These are phyloP conservation scores for Phytophthora pluvialis DNA, from an alignment of 352 stramenopile species.

Conservation along the genomic window DNA sequence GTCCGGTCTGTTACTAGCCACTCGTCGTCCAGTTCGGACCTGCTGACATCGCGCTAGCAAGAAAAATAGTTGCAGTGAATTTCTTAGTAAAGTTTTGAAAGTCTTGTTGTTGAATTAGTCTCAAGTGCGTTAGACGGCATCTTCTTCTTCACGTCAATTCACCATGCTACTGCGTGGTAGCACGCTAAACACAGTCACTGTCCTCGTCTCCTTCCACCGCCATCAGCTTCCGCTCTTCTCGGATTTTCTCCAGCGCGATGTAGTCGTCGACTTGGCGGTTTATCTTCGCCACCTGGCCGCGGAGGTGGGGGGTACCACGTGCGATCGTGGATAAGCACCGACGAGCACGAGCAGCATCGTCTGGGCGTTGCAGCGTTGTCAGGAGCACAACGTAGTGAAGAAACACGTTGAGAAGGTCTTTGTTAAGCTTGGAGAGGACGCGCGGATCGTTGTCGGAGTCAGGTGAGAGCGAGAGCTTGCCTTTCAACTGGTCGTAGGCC, in stretches of 20 bases:
- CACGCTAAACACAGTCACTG: constrained; percentile 1
- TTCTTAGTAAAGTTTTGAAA: constrained; percentile 28
- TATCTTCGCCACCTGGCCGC: constrained; percentile 25
- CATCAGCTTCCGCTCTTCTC: constrained; percentile 18
- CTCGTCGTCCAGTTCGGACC: constrained; percentile 36
- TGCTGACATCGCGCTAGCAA: constrained; percentile 22
- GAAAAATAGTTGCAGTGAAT: constrained; percentile 34
- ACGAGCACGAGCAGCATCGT: constrained; percentile 23
- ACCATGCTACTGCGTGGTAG: neutral
- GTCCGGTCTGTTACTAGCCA: constrained; percentile 30
- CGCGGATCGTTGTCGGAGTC: constrained; percentile 8
- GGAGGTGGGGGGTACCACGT: constrained; percentile 7
- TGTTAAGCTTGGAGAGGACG: constrained; percentile 13
- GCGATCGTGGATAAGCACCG: constrained; percentile 21
- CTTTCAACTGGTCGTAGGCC: constrained; percentile 30
- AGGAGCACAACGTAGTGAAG: constrained; percentile 30
- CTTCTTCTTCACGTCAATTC: neutral
- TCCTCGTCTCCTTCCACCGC: constrained; percentile 14
- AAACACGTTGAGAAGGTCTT: constrained; percentile 29
- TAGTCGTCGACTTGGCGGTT: constrained; percentile 30
- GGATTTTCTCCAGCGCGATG: constrained; percentile 23
- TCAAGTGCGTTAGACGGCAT: neutral
- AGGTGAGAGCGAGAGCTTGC: constrained; percentile 20
- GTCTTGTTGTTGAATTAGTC: constrained; percentile 5
- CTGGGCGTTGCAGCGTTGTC: constrained; percentile 14